Evolutionary conservation across 139 green algal species (phyloP).

Genomic region (Mychonastes homosphaera): DNA sequence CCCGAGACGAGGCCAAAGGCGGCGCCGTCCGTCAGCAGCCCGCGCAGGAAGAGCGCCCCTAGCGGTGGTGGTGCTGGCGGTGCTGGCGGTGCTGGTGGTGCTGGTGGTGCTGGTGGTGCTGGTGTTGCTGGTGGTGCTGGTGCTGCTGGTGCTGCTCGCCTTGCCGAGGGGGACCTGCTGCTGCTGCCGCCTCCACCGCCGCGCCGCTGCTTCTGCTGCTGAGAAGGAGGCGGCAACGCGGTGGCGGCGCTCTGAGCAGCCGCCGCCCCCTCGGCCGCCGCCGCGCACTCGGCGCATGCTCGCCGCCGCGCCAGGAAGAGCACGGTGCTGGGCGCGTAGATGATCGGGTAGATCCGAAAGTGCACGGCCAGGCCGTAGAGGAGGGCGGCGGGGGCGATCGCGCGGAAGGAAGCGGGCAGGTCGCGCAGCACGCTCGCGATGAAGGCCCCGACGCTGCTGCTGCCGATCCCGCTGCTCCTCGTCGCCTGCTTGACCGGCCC

Average conservation of each 20-base stretch:
- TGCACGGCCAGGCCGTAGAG: constrained; percentile 83
- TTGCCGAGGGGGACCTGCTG: too few relatives aligned
- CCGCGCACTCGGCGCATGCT: too few relatives aligned
- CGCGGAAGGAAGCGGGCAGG: neutral
- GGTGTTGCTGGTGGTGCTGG: neutral
- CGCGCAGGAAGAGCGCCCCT: neutral
- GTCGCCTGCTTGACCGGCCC: too few relatives aligned
- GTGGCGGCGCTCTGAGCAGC: neutral
- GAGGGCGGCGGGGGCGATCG: constrained; percentile 14
- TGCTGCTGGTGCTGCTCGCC: neutral
- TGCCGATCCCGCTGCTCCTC: too few relatives aligned
- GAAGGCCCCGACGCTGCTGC: too few relatives aligned
- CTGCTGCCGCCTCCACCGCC: too few relatives aligned
- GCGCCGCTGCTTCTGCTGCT: too few relatives aligned
- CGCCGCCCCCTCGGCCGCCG: too few relatives aligned
- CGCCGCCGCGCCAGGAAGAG: constrained; percentile 32
- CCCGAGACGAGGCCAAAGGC: constrained; percentile 21
- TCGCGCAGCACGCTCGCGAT: too few relatives aligned
- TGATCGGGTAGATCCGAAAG: constrained; percentile 82
- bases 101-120: neutral
- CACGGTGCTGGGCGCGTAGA: constrained; percentile 68
- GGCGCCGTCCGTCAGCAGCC: neutral
- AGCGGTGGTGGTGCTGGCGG: neutral
- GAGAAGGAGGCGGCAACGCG: too few relatives aligned
- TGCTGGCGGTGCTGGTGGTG: neutral